phyloP scores from a whole-genome alignment of 371 early-diverging fungal species.

The Mortierella sp. region DNA sequence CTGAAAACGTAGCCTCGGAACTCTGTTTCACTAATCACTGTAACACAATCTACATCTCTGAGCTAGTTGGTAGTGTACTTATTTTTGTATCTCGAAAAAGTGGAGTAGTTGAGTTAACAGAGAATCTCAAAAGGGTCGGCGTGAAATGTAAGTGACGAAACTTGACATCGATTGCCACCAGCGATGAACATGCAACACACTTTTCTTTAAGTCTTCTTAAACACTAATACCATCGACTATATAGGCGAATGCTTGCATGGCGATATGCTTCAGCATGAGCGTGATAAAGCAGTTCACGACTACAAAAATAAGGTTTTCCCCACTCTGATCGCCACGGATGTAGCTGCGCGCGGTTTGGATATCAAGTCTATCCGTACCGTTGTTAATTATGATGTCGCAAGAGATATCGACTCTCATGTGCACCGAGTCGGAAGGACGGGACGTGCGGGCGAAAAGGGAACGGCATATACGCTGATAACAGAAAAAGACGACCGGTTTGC shows the following conservation, averaged over 20 bases:
- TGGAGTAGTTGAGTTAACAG: conserved; percentile 70
- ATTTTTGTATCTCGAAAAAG: conserved; percentile 77
- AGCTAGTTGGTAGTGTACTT: conserved; percentile 73
- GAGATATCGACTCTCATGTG: conserved; percentile 84
- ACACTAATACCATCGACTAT: not conserved
- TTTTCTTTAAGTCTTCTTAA: not conserved
- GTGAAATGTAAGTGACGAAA: conserved; percentile 64
- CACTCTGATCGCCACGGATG: conserved; percentile 98
- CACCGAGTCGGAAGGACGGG: conserved; percentile 81
- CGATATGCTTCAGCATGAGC: conserved; percentile 95
- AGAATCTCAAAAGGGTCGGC: conserved; percentile 63
- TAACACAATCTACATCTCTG: not conserved
- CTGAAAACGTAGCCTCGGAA: not conserved
- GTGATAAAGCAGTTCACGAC: conserved; percentile 92
- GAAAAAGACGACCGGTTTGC: conserved; percentile 85
- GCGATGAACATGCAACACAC: not conserved
- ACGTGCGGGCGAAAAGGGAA: conserved; percentile 82
- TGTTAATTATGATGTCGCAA: conserved; percentile 82
- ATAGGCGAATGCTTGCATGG: conserved; percentile 95
- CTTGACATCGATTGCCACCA: not conserved
- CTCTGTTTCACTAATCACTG: not conserved
- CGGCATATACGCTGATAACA: conserved; percentile 78
- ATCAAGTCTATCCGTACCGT: conserved; percentile 79
- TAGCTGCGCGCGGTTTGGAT: conserved; percentile 97
- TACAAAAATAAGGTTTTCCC: conserved; percentile 79